Percentiles rank a stretch among this genome's conserved stretches.
These are phyloP conservation scores for Pulicaria dysenterica DNA, from an alignment of 129 eudicot species.

Conservation along the genomic window DNA sequence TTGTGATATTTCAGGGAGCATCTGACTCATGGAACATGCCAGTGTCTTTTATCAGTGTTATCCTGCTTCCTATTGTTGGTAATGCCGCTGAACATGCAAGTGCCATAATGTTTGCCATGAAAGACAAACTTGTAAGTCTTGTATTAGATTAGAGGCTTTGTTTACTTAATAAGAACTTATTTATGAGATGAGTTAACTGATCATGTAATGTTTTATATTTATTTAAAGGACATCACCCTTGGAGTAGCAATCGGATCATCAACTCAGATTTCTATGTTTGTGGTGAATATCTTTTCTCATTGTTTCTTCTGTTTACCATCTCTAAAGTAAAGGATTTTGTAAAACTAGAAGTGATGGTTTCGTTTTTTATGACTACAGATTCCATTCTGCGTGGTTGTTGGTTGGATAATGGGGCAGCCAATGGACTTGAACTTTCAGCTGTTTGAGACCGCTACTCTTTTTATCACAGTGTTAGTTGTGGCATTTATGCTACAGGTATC, in stretches of 20 bases:
- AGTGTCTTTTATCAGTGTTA: constrained; percentile 87
- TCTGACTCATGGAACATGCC: constrained; percentile 90
- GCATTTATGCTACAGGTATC: constrained; percentile 96
- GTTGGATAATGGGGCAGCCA: constrained; percentile 87
- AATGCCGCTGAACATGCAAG: constrained; percentile 99
- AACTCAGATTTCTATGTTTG: constrained; percentile 98
- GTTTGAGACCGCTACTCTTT: constrained; percentile 92
- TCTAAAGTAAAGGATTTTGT: too few species aligned
- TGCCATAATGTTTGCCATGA: constrained; percentile 96
- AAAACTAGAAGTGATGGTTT: background rate
- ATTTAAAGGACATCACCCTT: constrained; percentile 82
- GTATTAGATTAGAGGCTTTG: background rate
- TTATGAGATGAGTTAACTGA: constrained; percentile 8
- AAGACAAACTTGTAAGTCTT: constrained; percentile 83
- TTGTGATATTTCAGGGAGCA: constrained; percentile 72
- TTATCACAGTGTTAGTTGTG: constrained; percentile 86
- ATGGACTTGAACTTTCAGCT: constrained; percentile 96
- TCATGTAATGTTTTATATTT: background rate
- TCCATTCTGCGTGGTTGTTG: constrained; percentile 92
- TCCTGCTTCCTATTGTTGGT: constrained; percentile 91
- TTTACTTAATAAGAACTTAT: background rate
- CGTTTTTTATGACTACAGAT: constrained; percentile 52
- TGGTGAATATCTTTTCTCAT: constrained; percentile 46
- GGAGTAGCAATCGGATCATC: constrained; percentile 99
- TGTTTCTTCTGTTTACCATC: background rate